Evolutionary conservation across 768 basidiomycete genomes (phyloP).

Genomic region (Agrocybe praecox): DNA sequence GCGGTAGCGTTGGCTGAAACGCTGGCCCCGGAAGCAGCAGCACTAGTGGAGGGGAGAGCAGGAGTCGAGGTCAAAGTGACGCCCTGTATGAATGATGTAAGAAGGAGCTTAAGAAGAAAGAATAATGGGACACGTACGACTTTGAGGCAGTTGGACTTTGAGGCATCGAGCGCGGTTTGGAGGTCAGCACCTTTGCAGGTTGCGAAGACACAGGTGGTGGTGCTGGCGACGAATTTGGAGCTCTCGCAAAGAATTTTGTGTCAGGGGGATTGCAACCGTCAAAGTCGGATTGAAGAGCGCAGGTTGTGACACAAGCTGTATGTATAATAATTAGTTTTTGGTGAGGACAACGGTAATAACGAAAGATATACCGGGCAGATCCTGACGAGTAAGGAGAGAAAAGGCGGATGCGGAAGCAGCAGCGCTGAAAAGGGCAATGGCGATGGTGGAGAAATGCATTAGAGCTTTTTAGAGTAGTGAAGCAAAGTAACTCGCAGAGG

Average conservation of each 20-base stretch:
- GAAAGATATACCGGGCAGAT: slow-evolving; percentile 35
- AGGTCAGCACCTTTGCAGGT: slow-evolving; percentile 54
- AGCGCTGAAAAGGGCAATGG: slow-evolving; percentile 40
- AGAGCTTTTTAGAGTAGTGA: no score
- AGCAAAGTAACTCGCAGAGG: slow-evolving; percentile 26
- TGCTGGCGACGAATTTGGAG: slow-evolving; percentile 42
- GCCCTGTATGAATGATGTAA: slow-evolving; percentile 37
- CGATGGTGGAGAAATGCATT: slow-evolving; percentile 57
- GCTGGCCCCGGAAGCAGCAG: slow-evolving; percentile 17
- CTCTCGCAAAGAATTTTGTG: slow-evolving; percentile 56
- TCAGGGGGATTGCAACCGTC: slow-evolving; percentile 51
- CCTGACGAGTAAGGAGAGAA: slow-evolving; percentile 36
- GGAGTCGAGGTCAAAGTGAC: slow-evolving; percentile 44
- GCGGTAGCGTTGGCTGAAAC: slow-evolving; percentile 9
- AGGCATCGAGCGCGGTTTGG: slow-evolving; percentile 36
- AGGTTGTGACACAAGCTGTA: no score
- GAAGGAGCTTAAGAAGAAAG: not conserved
- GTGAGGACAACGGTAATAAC: no score
- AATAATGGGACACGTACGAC: slow-evolving; percentile 47
- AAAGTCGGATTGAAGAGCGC: slow-evolving; percentile 25
- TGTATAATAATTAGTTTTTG: no score
- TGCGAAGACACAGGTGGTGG: slow-evolving; percentile 48
- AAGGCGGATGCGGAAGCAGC: slow-evolving; percentile 41
- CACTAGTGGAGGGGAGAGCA: slow-evolving; percentile 14
- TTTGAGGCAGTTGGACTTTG: slow-evolving; percentile 44